Evolutionary conservation across 2,329 filamentous ascomycete species (phyloP), one percentile per base, ranked within the genome.

Genomic region (Didymella segeticola): DNA sequence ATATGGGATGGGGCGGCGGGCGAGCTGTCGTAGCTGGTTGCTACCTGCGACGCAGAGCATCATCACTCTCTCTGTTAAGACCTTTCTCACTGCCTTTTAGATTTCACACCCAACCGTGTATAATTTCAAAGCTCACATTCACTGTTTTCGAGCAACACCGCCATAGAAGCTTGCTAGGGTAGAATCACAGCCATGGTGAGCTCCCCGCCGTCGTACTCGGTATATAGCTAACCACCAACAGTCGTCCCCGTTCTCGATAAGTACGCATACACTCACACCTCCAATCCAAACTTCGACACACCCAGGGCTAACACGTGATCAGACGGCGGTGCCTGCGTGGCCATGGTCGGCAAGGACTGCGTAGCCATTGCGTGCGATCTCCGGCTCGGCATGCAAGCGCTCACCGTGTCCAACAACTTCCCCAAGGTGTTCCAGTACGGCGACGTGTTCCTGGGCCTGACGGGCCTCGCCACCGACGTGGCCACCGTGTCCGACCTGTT

Each of bases 311-410:
- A 65, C 46, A 9, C n/a, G 5, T n/a, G n/a, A n/a, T 30, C 62
- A 87, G 85, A 88, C 78, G 93, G 93, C 81, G 93, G 93, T 77
- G 93, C 93, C 81, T 93, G 89, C 80, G 92, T 98, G 66, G 93
- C 93, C 79, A 98, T 98, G 95, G 93, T 96, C 63, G 95, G 95
- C 83, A 98, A 99, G 81, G 93, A 98, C 87, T 99, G 95, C 79
- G 95, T 99, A 58, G 95, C 95, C 79, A 98, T 99, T 75, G 95
- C 95, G 77, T 99, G 95, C 83, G 95, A 99, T 80, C 91, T 99
- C 64, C 93, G 95, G 62, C 91, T 99, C 65, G 95, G 95, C 71
- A 88, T 98, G 74, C 95, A 99, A 82, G 86, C 95, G 73, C 85
- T 99, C 74, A 99, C 95, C 60, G 90, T 99, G 56, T 97, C 92